Evolutionary conservation across 352 stramenopile species (phyloP).

Genomic region (Pythium folliculosum): DNA sequence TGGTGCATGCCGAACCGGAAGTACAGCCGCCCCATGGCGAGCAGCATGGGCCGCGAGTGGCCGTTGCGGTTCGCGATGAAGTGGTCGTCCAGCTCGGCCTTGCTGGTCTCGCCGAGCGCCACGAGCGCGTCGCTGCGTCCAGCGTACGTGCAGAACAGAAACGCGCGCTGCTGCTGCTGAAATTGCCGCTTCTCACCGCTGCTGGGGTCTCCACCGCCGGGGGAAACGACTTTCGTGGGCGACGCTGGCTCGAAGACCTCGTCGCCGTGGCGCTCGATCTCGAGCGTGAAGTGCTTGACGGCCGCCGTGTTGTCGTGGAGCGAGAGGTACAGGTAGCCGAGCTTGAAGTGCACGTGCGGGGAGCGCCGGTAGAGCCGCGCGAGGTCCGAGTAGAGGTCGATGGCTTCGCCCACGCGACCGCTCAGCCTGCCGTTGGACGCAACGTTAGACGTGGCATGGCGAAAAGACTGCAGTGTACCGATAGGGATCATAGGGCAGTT

Average conservation of each 20-base stretch:
- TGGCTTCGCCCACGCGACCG: slow-evolving; percentile 43
- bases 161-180: slow-evolving; percentile 34
- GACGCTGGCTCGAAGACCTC: slow-evolving; percentile 5
- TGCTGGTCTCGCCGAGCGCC: slow-evolving; percentile 28
- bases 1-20: slow-evolving; percentile 55
- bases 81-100: slow-evolving; percentile 39
- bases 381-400: slow-evolving; percentile 52
- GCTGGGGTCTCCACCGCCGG: too few relatives aligned
- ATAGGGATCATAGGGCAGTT: too few relatives aligned
- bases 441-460: background rate
- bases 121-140: slow-evolving; percentile 43
- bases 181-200: background rate
- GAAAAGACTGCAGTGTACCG: too few relatives aligned
- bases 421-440: slow-evolving; percentile 33
- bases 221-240: background rate
- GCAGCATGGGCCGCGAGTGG: slow-evolving; percentile 25
- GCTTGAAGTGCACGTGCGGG: slow-evolving; percentile 61
- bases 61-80: slow-evolving; percentile 47
- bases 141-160: slow-evolving; percentile 45
- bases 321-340: slow-evolving; percentile 46
- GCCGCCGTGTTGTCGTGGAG: slow-evolving; percentile 35
- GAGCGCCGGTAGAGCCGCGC: slow-evolving; percentile 37
- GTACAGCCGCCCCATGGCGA: slow-evolving; percentile 59
- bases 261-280: slow-evolving; percentile 39
- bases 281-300: slow-evolving; percentile 39